A percentile compares a stretch with the other conserved stretches of the same genome.
Evolutionary conservation across 179 eudicot species (phyloP).

Genomic region (Heliamphora pulchella): DNA sequence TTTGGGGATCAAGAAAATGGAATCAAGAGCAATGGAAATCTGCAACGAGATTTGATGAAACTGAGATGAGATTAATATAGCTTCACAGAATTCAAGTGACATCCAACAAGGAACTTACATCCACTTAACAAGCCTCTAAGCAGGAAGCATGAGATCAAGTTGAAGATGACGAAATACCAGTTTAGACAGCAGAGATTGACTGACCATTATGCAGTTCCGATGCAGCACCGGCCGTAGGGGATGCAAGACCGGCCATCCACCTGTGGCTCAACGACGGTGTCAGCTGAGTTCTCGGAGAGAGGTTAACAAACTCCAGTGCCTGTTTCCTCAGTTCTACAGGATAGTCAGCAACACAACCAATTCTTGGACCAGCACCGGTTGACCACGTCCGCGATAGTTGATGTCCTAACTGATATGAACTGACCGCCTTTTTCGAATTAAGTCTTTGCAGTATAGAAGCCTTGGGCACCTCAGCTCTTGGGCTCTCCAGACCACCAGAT

Average conservation of each 20-base stretch:
- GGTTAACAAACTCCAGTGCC: slow-evolving; percentile 66
- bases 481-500: slow-evolving; percentile 83
- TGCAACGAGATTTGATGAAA: not conserved
- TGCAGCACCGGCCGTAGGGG: slow-evolving; percentile 22
- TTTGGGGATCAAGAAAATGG: too few relatives aligned
- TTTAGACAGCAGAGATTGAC: not conserved
- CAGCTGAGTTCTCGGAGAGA: slow-evolving; percentile 50
- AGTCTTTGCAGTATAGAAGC: slow-evolving; percentile 56
- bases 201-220: not conserved
- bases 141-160: not conserved
- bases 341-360: slow-evolving; percentile 84
- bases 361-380: slow-evolving; percentile 81
- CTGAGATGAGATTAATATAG: not conserved
- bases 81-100: slow-evolving; percentile 14
- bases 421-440: slow-evolving; percentile 45
- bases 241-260: slow-evolving; percentile 19
- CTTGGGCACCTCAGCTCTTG: slow-evolving; percentile 48
- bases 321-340: slow-evolving; percentile 64
- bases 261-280: slow-evolving; percentile 17
- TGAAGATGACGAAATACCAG: not conserved
- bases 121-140: not conserved
- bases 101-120: not conserved
- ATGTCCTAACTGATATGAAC: slow-evolving; percentile 53
- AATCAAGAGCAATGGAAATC: too few relatives aligned
- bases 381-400: slow-evolving; percentile 76